These are phyloP conservation scores for Simplicillium sp. DNA, from an alignment of 2,329 filamentous ascomycete genomes.

Conservation along the genomic window DNA sequence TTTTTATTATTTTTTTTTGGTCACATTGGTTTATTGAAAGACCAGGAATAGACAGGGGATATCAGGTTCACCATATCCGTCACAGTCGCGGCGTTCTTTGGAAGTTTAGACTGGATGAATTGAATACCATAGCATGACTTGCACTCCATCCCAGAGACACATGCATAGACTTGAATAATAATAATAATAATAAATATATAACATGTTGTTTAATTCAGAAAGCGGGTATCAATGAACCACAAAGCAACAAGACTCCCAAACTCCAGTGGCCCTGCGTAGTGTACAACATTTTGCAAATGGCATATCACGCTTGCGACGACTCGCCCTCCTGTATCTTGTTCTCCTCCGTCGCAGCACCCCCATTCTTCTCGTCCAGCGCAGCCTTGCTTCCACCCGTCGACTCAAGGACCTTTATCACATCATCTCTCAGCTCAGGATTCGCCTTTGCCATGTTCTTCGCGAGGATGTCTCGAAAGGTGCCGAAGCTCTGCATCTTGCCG, in stretches of 20 bases:
- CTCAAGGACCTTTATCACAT: conserved; percentile 40
- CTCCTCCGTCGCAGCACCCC: too few species aligned
- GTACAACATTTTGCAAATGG: too few species aligned
- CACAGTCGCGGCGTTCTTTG: conserved; percentile 8
- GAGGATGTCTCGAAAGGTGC: conserved; percentile 50
- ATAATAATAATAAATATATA: conserved; percentile 2
- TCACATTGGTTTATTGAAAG: background rate
- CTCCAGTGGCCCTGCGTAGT: too few species aligned
- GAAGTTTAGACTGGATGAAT: background rate
- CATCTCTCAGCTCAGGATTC: conserved; percentile 48
- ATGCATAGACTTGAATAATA: background rate
- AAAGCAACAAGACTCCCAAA: too few species aligned
- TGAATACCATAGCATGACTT: background rate
- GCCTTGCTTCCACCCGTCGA: conserved; percentile 27
- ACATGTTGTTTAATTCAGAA: too few species aligned
- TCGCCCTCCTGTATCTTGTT: too few species aligned
- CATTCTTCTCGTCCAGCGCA: background rate
- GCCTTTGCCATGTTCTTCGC: conserved; percentile 47
- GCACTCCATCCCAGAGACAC: too few species aligned
- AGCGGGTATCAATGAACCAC: too few species aligned
- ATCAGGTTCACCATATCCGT: background rate
- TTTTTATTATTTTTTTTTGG: conserved; percentile 1
- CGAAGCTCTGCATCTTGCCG: conserved; percentile 55
- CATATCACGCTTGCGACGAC: too few species aligned
- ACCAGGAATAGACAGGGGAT: conserved; percentile 2